phyloP scores from a whole-genome alignment of 2,329 filamentous ascomycete genomes.

The Aspergillus hortae region DNA sequence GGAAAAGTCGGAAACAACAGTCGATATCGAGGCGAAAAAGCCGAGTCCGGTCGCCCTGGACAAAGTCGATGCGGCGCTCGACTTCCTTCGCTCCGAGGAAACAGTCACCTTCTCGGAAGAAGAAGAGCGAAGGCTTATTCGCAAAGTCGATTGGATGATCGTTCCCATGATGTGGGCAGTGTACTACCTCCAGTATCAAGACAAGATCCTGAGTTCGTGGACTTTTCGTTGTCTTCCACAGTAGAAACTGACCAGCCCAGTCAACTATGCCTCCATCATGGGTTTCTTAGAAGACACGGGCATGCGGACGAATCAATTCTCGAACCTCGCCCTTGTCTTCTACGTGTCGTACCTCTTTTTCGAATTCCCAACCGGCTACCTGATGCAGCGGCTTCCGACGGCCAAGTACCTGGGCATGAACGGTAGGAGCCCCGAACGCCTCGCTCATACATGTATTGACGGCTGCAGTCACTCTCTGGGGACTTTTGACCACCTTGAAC shows the following conservation, averaged over 20 bases:
- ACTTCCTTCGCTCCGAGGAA: slow-evolving; percentile 28
- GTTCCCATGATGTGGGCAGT: slow-evolving; percentile 52
- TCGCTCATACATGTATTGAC: not conserved
- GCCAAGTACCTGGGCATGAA: slow-evolving; percentile 52
- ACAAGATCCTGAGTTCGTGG: slow-evolving; percentile 51
- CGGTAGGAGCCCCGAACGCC: slow-evolving; percentile 29
- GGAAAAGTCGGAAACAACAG: not conserved
- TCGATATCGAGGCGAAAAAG: slow-evolving; percentile 17
- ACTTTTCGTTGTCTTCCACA: slow-evolving; percentile 49
- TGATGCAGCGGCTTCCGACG: slow-evolving; percentile 53
- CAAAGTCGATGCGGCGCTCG: slow-evolving; percentile 36
- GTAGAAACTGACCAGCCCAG: slow-evolving; percentile 44
- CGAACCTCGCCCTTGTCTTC: slow-evolving; percentile 56
- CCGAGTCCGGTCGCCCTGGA: slow-evolving; percentile 5
- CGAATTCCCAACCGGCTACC: slow-evolving; percentile 56
- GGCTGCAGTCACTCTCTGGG: slow-evolving; percentile 38
- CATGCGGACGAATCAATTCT: slow-evolving; percentile 56
- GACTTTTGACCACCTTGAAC: slow-evolving; percentile 46
- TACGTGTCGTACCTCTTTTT: slow-evolving; percentile 58
- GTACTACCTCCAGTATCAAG: slow-evolving; percentile 60
- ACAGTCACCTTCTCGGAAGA: slow-evolving; percentile 25
- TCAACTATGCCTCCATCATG: slow-evolving; percentile 57
- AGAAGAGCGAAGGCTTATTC: slow-evolving; percentile 29
- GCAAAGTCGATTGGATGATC: slow-evolving; percentile 40
- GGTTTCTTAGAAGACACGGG: slow-evolving; percentile 53